phyloP scores from a whole-genome alignment of 192 early-diverging fungal species.

The Coemansia sp. region DNA sequence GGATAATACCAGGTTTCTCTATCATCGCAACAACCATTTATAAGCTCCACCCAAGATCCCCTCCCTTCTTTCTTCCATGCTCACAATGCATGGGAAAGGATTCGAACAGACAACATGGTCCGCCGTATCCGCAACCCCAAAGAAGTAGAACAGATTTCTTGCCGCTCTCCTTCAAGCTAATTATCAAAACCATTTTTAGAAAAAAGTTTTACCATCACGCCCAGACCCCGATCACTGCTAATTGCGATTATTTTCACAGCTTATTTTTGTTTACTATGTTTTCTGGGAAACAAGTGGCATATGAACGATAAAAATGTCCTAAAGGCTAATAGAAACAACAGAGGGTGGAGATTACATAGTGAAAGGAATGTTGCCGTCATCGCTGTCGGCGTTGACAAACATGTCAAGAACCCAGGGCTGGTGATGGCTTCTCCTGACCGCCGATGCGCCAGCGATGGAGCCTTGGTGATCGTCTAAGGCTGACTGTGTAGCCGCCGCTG shows the following conservation, averaged over 20 bases:
- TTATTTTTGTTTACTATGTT: too few relatives aligned
- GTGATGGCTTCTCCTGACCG: not conserved
- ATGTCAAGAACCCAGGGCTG: constrained; percentile 41
- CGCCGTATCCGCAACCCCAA: not conserved
- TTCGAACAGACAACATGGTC: constrained; percentile 11
- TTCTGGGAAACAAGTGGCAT: too few relatives aligned
- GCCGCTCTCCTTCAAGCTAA: not conserved
- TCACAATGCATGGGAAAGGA: too few relatives aligned
- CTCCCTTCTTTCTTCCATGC: too few relatives aligned
- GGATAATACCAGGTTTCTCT: constrained; percentile 17
- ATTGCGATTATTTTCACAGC: too few relatives aligned
- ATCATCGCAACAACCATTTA: constrained; percentile 19
- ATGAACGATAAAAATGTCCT: not conserved
- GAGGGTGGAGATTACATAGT: constrained; percentile 1
- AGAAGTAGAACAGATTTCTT: not conserved
- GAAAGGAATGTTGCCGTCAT: constrained; percentile 7
- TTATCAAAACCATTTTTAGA: not conserved
- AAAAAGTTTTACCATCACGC: too few relatives aligned
- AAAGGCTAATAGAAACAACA: not conserved
- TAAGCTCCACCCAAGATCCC: not conserved
- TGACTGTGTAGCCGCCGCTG: too few relatives aligned
- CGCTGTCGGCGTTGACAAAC: constrained; percentile 41
- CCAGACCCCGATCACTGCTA: too few relatives aligned
- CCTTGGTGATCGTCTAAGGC: not conserved
- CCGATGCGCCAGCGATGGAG: not conserved